These are phyloP conservation scores for Cytospora schulzeri DNA, from an alignment of 2,329 filamentous ascomycete genomes.

Conservation along the genomic window DNA sequence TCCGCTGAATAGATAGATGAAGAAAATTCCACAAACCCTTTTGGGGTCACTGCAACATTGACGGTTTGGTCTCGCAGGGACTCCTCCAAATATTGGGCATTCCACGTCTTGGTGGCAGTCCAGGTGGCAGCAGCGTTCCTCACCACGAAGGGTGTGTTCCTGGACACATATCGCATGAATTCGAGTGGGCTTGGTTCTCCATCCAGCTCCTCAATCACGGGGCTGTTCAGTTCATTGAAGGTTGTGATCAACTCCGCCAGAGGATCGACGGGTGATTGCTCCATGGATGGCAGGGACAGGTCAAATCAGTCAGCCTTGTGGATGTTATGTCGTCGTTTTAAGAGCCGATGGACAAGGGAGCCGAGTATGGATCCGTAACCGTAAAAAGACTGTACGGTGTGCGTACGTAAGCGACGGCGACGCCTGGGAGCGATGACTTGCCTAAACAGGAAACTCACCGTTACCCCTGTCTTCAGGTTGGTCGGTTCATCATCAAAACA, in stretches of 20 bases:
- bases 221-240: slow-evolving; percentile 74
- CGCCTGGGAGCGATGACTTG: too few species aligned
- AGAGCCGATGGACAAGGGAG: not conserved
- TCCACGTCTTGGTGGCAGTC: slow-evolving; percentile 66
- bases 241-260: slow-evolving; percentile 61
- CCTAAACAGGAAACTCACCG: too few species aligned
- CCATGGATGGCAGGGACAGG: slow-evolving; percentile 24
- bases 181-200: slow-evolving; percentile 73
- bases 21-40: slow-evolving; percentile 54
- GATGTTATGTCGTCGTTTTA: slow-evolving; percentile 9
- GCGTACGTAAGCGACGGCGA: not conserved
- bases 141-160: slow-evolving; percentile 75
- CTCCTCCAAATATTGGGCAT: slow-evolving; percentile 57
- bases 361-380: not conserved
- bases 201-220: slow-evolving; percentile 60
- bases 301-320: slow-evolving; percentile 20
- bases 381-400: not conserved
- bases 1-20: not conserved
- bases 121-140: slow-evolving; percentile 64
- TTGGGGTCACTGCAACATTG: slow-evolving; percentile 77
- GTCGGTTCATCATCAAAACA: too few species aligned
- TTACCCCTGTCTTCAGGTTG: too few species aligned
- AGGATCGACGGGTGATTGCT: slow-evolving; percentile 39
- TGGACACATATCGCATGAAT: slow-evolving; percentile 76
- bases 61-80: slow-evolving; percentile 60